phyloP scores from a whole-genome alignment of 495 filamentous ascomycete species.

The Cercophora scortea region DNA sequence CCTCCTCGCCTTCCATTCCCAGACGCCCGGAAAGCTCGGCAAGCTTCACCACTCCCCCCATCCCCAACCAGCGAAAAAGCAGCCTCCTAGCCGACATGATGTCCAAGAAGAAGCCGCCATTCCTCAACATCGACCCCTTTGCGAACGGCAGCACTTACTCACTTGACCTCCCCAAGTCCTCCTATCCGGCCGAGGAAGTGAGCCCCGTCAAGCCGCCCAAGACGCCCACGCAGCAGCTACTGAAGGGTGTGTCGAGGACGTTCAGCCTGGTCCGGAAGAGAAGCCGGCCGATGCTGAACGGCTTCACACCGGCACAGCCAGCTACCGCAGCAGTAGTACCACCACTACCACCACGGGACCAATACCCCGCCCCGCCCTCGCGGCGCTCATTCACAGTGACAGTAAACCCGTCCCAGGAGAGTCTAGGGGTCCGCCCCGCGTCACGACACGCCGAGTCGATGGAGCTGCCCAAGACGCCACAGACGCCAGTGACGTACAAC shows the following conservation, averaged over 20 bases:
- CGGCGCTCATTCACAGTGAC: background rate
- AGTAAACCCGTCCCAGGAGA: background rate
- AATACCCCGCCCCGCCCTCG: background rate
- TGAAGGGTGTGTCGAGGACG: conserved; percentile 36
- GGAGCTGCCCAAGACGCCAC: conserved; percentile 10
- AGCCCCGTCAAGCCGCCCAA: conserved; percentile 22
- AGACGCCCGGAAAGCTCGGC: conserved; percentile 25
- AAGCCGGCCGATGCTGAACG: conserved; percentile 34
- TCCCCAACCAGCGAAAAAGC: conserved; percentile 19
- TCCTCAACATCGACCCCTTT: conserved; percentile 42
- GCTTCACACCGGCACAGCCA: conserved; percentile 10
- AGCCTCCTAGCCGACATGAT: conserved; percentile 27
- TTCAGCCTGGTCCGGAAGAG: conserved; percentile 38
- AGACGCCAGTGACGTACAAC: conserved; percentile 31
- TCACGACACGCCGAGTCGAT: background rate
- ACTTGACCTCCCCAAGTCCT: conserved; percentile 19
- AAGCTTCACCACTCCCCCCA: conserved; percentile 18
- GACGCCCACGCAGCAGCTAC: conserved; percentile 28
- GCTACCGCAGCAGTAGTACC: background rate
- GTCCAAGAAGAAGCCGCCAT: conserved; percentile 28
- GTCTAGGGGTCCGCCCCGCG: no score
- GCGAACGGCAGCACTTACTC: conserved; percentile 30
- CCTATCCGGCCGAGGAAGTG: background rate
- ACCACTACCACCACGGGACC: background rate
- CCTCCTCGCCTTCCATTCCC: conserved; percentile 4